Evolutionary conservation across 2,329 filamentous ascomycete genomes (phyloP).

Genomic region (Aaosphaeria arxii): DNA sequence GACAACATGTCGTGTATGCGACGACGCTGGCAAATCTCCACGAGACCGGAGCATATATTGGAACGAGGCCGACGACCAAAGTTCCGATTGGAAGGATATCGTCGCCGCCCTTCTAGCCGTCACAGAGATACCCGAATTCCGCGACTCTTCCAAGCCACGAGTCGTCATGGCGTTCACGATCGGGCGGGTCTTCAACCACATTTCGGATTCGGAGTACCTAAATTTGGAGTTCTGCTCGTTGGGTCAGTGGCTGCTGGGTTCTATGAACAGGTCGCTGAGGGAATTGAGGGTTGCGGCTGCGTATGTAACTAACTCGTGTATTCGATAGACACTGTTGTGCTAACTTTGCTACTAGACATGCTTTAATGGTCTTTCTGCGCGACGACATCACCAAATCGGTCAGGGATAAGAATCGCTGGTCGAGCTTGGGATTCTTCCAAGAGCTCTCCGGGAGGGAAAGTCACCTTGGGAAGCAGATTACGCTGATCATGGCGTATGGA

Average conservation of each 20-base stretch:
- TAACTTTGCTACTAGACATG: constrained; percentile 47
- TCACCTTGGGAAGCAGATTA: constrained; percentile 67
- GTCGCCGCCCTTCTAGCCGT: constrained; percentile 28
- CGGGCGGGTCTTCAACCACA: constrained; percentile 67
- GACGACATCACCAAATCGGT: constrained; percentile 47
- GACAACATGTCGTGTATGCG: constrained; percentile 24
- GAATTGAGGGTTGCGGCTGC: constrained; percentile 82
- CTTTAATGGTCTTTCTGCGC: constrained; percentile 64
- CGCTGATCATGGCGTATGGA: constrained; percentile 81
- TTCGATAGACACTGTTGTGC: not conserved
- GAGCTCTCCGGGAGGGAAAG: constrained; percentile 68
- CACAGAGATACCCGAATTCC: constrained; percentile 25
- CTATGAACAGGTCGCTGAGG: constrained; percentile 76
- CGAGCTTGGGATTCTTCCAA: constrained; percentile 68
- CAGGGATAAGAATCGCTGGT: constrained; percentile 63
- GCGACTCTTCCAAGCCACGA: constrained; percentile 25
- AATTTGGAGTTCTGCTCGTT: constrained; percentile 65
- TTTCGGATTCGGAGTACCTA: constrained; percentile 56
- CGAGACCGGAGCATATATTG: constrained; percentile 16
- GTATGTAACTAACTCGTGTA: constrained; percentile 37
- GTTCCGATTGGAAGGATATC: constrained; percentile 30
- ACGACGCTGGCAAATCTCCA: constrained; percentile 4
- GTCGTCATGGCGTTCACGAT: constrained; percentile 45
- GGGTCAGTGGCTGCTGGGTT: constrained; percentile 79
- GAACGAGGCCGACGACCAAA: constrained; percentile 13